Evolutionary conservation across 2,329 filamentous ascomycete genomes (phyloP), one percentile per base, ranked within the genome.

Genomic region (Arthrobotrys conoides): DNA sequence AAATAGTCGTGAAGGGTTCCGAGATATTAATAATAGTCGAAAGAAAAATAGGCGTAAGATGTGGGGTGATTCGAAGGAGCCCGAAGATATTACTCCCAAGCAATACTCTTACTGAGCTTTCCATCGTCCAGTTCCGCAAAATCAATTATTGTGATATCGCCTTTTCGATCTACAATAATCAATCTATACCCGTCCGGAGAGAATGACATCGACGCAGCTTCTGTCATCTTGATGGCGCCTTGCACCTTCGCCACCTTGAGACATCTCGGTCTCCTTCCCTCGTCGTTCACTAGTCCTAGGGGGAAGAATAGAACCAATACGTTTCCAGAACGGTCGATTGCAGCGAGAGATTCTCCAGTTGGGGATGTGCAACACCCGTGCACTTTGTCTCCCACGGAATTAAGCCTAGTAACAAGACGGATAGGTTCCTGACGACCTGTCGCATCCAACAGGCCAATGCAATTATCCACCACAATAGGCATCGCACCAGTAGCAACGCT

Each of bases 181-280:
- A 79, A 51, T 22, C 76, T 41, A 30, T 79, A 75, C 12, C 76
- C 76, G 38, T 79, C 76, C 9, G 76, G 76, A 2, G 76, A 73
- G 41, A 75, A 79, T 14, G 57, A 65, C 59, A 79, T 71, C 6
- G 76, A 73, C 9, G 76, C 76, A 14, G 76, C 76, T 38, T 79
- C 76, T 14, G 27, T 71, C 76, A 79, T 79, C 38, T 79, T 79
- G 27, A 75, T 79, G 8, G 76, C 76, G 4, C 76, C 70, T n/a
- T 79, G 76, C 12, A 79, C 76, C 65, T 75, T 79, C 24, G 64
- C 76, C 12, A 79, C 76, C 30, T 79, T 79, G 16, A 79, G 49
- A 38, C 65, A 70, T 33, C 76, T 66, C 27, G 76, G 76, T 44
- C 76, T 71, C 48, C 76, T 64, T 10, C 76, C 76, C 53, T 79